phyloP scores from a whole-genome alignment of 2,329 filamentous ascomycete genomes.

The Sporothrix schenckii region DNA sequence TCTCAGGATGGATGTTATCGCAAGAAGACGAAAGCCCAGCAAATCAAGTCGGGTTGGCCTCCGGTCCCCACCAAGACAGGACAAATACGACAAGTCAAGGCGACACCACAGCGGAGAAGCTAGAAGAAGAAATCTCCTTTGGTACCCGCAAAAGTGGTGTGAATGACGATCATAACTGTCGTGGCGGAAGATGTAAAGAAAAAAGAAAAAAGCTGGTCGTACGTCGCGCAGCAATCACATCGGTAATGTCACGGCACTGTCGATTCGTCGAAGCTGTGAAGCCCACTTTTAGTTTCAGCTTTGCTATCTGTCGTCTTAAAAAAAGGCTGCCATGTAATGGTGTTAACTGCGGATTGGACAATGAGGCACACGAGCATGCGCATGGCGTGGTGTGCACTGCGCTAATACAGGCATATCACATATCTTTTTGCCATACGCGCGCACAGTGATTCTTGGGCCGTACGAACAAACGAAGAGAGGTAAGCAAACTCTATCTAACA shows the following conservation, averaged over 20 bases:
- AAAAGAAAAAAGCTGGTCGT: no score
- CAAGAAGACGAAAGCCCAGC: background rate
- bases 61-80: background rate
- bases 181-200: background rate
- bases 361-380: background rate
- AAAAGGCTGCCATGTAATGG: background rate
- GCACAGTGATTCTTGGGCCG: background rate
- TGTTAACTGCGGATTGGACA: background rate
- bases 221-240: no score
- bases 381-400: background rate
- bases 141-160: constrained; percentile 16
- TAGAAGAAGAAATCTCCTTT: background rate
- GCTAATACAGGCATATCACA: background rate
- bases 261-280: background rate
- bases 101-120: background rate
- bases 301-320: background rate
- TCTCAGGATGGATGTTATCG: background rate
- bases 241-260: no score
- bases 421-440: background rate
- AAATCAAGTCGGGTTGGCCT: background rate
- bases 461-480: background rate
- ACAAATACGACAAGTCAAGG: background rate
- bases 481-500: background rate
- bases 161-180: background rate
- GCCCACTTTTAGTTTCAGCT: background rate